Evolutionary conservation across 2,329 filamentous ascomycete species (phyloP).

Genomic region (Xylariaceae sp.): DNA sequence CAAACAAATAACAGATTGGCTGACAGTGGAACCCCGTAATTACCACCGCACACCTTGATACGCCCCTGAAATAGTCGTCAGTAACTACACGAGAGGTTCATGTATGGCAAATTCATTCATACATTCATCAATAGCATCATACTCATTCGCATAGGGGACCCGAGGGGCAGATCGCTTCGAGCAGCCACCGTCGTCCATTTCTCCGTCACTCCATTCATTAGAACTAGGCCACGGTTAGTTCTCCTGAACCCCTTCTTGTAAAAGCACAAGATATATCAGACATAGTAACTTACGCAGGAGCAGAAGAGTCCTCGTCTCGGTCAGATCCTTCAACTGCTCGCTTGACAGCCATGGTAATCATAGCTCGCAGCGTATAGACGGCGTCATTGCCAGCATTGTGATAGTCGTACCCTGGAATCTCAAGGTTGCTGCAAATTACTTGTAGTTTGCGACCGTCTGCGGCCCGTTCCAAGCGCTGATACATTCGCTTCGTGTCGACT

Average conservation of each 20-base stretch:
- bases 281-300: slow-evolving; percentile 9
- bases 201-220: slow-evolving; percentile 32
- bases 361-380: slow-evolving; percentile 69
- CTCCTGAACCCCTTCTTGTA: too few relatives aligned
- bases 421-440: slow-evolving; percentile 59
- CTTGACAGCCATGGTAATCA: slow-evolving; percentile 59
- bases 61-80: too few relatives aligned
- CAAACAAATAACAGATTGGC: too few relatives aligned
- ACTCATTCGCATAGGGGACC: too few relatives aligned
- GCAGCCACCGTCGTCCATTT: slow-evolving; percentile 28
- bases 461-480: slow-evolving; percentile 57
- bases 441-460: slow-evolving; percentile 53
- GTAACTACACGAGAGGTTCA: too few relatives aligned
- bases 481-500: slow-evolving; percentile 71
- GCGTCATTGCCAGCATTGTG: slow-evolving; percentile 91
- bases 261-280: too few relatives aligned
- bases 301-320: slow-evolving; percentile 5
- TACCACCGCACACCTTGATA: too few relatives aligned
- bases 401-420: slow-evolving; percentile 59
- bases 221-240: too few relatives aligned
- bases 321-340: slow-evolving; percentile 16
- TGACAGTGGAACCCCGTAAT: too few relatives aligned
- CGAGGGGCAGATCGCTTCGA: slow-evolving; percentile 18
- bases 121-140: too few relatives aligned
- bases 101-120: too few relatives aligned